phyloP scores from a whole-genome alignment of 2,329 filamentous ascomycete genomes.

The Colletotrichum magnum region DNA sequence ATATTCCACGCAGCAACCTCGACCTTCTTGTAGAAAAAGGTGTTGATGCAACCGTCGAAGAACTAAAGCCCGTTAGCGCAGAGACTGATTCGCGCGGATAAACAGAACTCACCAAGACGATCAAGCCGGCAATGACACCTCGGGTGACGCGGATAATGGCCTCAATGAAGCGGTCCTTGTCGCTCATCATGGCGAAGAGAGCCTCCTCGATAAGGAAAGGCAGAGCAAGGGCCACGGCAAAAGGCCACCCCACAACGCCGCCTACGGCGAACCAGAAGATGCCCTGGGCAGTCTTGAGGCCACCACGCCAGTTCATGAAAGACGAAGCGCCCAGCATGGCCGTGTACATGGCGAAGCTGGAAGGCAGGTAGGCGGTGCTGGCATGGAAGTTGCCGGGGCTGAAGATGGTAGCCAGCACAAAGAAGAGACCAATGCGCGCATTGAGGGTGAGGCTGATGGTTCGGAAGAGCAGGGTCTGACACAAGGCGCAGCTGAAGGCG shows the following conservation, averaged over 20 bases:
- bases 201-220: slow-evolving; percentile 88
- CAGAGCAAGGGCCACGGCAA: slow-evolving; percentile 84
- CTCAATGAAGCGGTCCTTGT: slow-evolving; percentile 71
- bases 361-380: slow-evolving; percentile 88
- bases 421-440: slow-evolving; percentile 86
- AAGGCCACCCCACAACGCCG: slow-evolving; percentile 93
- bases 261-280: slow-evolving; percentile 94
- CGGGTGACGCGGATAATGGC: slow-evolving; percentile 74
- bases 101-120: slow-evolving; percentile 75
- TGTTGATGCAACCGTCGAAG: slow-evolving; percentile 79
- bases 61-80: slow-evolving; percentile 60
- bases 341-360: slow-evolving; percentile 97
- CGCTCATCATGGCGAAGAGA: slow-evolving; percentile 68
- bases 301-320: slow-evolving; percentile 91
- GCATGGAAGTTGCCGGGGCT: slow-evolving; percentile 96
- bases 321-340: slow-evolving; percentile 87
- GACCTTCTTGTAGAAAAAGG: slow-evolving; percentile 86
- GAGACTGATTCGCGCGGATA: not conserved
- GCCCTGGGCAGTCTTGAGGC: slow-evolving; percentile 83
- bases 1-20: slow-evolving; percentile 91
- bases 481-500: slow-evolving; percentile 82
- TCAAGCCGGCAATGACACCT: slow-evolving; percentile 75
- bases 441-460: slow-evolving; percentile 83
- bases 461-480: slow-evolving; percentile 86
- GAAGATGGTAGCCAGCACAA: slow-evolving; percentile 81